Base-by-base conservation (phyloP, 2,329 filamentous ascomycete species). In the Aureobasidium sp. region DNA sequence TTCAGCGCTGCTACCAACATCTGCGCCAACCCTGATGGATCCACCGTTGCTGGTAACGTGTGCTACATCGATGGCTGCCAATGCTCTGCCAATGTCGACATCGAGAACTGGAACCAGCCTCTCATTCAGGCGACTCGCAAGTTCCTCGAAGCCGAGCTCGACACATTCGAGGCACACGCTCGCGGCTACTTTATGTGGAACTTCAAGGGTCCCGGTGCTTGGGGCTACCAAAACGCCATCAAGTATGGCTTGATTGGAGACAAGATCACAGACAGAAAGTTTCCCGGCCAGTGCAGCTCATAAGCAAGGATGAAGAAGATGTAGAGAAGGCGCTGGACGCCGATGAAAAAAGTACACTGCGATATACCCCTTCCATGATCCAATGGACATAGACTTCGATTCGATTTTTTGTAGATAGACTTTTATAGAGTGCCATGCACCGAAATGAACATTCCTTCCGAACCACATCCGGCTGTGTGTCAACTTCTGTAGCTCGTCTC, bases 151-250 rank as follows among this genome's bases (percentile, higher is more conserved):
- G 77, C 76, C 1, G 72, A 79, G 64, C 63, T 80, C 20, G 72
- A 79, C 63, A 73, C 74, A 1, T 79, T 76, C 64, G 76, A 79
- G 66, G 62, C 69, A 8, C 70, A 71, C 32, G 67, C 72, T 0
- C 70, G 71, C 1, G 78, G 77, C 41, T 74, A 76, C 63, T 79
- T 79, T 66, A 66, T 77, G 10, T 80, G 77, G 77, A 74, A 73
- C 43, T 77, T 74, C 37, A 74, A 77, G 55, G 75, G 71, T 6
- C 73, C 75, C 13, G 71, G 72, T 5, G 75, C 73, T 41, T 79
- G 78, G 77, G 71, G 75, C 15, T 72, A 79, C 66, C 69, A 71
- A 48, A 72, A 77, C 62, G 65, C 76, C 17, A 71, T 76, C 7
- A 63, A 73, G 41, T 73, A 74, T 41, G 77, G 74, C 3, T 62